Evolutionary conservation across 2,329 filamentous ascomycete species (phyloP), one percentile per base, ranked within the genome.

Genomic region (Stemphylium vesicarium): DNA sequence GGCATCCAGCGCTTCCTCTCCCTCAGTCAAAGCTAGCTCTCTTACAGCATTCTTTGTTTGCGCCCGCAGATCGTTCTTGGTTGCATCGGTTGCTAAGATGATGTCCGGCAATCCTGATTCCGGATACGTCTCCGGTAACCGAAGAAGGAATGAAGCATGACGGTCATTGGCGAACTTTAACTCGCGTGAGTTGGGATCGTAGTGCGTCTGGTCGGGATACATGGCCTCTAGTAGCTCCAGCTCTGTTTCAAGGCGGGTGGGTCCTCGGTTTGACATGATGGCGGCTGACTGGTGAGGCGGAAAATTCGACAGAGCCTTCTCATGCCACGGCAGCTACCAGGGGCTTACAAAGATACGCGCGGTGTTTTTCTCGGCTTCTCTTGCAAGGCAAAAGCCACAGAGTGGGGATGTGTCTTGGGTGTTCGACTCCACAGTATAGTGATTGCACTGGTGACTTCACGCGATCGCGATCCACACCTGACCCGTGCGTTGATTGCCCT

Each of bases 171-270:
- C 60, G 62, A 75, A 80, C 41, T 63, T 75, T 11, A 80, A 56
- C 46, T 80, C 78, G 42, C 71, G 71, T 29, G 67, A 65, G 53
- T 69, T 73, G 1, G 55, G 18, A 16, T 63, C 48, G 62, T 70
- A 78, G 18, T 59, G 61, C 24, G 77, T 59, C 60, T 80, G 75
- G 5, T 73, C 70, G 4, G 78, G 78, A 52, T 79, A 80, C 72
- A 80, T 80, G 13, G 77, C 72, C 36, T 74, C 55, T n/a, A 81
- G 69, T 11, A 80, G 75, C 41, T 73, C 68, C 26, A 80, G 51
- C 59, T 81, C 78, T 13, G 59, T 68, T 24, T 63, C 55, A 8
- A 79, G 65, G 20, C 71, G 70, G 13, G 59, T 48, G 20, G 59
- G 53, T 8, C 54, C 47, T 24, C 43, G 50, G 18, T 54, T 38